These are phyloP conservation scores for Penstemon davidsonii DNA, from an alignment of 257 asterid genomes.

Conservation along the genomic window DNA sequence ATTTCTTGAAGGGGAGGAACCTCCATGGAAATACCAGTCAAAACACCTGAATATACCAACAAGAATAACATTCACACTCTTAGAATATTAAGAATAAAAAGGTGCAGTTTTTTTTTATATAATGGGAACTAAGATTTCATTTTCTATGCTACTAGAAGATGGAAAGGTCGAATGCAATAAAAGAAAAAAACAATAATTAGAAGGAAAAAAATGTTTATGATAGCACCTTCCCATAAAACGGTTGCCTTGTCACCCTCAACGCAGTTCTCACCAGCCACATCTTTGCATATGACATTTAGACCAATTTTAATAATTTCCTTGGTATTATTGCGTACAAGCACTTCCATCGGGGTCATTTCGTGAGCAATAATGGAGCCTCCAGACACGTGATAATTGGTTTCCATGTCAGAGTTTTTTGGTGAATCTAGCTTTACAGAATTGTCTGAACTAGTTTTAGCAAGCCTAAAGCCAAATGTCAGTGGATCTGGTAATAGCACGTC, in stretches of 20 bases:
- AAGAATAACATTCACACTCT: slow-evolving; percentile 17
- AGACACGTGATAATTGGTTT: slow-evolving; percentile 24
- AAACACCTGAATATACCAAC: slow-evolving; percentile 59
- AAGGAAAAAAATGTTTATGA: slow-evolving; percentile 19
- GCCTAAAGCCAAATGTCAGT: slow-evolving; percentile 92
- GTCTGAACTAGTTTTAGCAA: slow-evolving; percentile 42
- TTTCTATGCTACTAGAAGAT: slow-evolving; percentile 8
- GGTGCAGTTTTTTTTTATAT: background rate
- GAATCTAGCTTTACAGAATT: slow-evolving; percentile 29
- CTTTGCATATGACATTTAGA: slow-evolving; percentile 84
- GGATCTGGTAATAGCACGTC: slow-evolving; percentile 96
- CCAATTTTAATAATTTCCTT: slow-evolving; percentile 65
- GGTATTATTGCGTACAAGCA: slow-evolving; percentile 91
- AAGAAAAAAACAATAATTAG: slow-evolving; percentile 5
- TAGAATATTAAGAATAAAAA: slow-evolving; percentile 1
- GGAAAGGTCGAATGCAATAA: background rate
- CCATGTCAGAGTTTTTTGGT: slow-evolving; percentile 35
- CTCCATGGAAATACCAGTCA: slow-evolving; percentile 70
- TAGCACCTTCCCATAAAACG: slow-evolving; percentile 93
- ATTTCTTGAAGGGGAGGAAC: slow-evolving; percentile 88
- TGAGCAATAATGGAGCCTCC: slow-evolving; percentile 64
- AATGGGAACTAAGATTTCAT: slow-evolving; percentile 11
- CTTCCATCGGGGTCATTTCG: slow-evolving; percentile 86
- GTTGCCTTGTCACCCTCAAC: slow-evolving; percentile 85
- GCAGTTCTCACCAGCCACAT: slow-evolving; percentile 98